Evolutionary conservation across 257 asterid species (phyloP).

Genomic region (Anisodus tanguticus): DNA sequence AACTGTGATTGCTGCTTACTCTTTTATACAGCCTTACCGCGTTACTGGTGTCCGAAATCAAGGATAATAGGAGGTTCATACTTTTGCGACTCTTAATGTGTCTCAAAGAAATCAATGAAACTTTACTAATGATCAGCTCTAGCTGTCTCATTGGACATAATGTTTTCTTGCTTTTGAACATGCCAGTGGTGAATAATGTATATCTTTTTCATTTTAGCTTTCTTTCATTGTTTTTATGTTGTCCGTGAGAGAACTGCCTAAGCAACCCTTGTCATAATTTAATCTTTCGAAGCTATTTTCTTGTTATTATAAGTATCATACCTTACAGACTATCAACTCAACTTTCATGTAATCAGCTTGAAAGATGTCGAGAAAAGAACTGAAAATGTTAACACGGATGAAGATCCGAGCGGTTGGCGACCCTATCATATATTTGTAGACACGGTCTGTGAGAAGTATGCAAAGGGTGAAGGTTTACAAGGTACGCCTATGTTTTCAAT

Average conservation of each 20-base stretch:
- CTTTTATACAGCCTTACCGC: background rate
- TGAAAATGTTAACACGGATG: conserved; percentile 68
- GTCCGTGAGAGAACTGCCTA: conserved; percentile 20
- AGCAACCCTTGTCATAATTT: background rate
- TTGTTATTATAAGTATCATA: conserved; percentile 11
- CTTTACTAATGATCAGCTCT: conserved; percentile 4
- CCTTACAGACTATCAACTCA: background rate
- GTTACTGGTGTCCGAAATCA: conserved; percentile 24
- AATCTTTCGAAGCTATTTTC: background rate
- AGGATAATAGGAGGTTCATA: conserved; percentile 7
- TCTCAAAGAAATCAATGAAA: conserved; percentile 4
- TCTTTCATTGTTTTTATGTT: background rate
- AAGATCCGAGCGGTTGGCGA: conserved; percentile 95
- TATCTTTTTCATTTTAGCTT: background rate
- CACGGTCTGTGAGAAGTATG: conserved; percentile 73
- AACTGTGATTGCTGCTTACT: too few species aligned
- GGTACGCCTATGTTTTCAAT: conserved; percentile 52
- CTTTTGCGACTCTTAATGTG: background rate
- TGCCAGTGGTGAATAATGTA: conserved; percentile 1
- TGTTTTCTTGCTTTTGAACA: background rate
- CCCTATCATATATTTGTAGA: conserved; percentile 68
- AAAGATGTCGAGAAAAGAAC: conserved; percentile 67
- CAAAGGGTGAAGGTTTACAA: conserved; percentile 69
- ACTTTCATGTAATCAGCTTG: conserved; percentile 50
- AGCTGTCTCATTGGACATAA: background rate